Evolutionary conservation across 2,329 filamentous ascomycete species (phyloP).

Genomic region (Didymella keratinophila): DNA sequence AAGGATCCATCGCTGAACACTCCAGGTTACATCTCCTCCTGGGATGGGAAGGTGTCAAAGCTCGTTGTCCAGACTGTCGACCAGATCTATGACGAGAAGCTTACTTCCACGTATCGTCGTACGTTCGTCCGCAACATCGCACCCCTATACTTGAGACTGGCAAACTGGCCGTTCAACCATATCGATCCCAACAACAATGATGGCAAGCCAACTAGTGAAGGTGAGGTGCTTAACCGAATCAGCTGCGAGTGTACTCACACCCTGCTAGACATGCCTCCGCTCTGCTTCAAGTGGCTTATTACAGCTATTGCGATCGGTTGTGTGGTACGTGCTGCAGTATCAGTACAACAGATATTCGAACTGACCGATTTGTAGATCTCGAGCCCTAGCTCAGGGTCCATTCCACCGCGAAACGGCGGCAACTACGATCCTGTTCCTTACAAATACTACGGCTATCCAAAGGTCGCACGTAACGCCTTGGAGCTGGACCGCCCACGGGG

Average conservation of each 20-base stretch:
- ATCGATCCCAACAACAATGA: conserved; percentile 33
- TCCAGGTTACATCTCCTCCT: conserved; percentile 37
- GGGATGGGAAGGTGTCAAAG: conserved; percentile 40
- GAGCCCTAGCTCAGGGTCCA: conserved; percentile 26
- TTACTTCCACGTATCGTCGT: conserved; percentile 39
- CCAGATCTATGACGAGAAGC: conserved; percentile 42
- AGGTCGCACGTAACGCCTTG: conserved; percentile 40
- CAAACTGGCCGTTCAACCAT: conserved; percentile 44
- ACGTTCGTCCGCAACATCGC: conserved; percentile 43
- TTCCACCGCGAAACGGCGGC: conserved; percentile 30
- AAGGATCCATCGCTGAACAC: neutral
- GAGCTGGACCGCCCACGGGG: conserved; percentile 29
- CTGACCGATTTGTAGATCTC: conserved; percentile 31
- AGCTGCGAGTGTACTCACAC: conserved; percentile 4
- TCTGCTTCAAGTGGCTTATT: conserved; percentile 43
- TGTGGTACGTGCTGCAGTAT: conserved; percentile 28
- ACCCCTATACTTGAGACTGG: conserved; percentile 38
- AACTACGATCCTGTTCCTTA: conserved; percentile 42
- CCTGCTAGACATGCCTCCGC: conserved; percentile 31
- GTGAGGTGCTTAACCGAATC: conserved; percentile 8
- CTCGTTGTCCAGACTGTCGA: conserved; percentile 44
- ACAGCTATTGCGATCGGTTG: conserved; percentile 34
- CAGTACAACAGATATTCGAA: no score
- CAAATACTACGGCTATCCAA: conserved; percentile 41
- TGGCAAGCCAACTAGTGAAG: conserved; percentile 31